Percentiles rank a stretch among this genome's conserved stretches.
Evolutionary conservation across 345 rosid species (phyloP).

Genomic region (Salix purpurea): DNA sequence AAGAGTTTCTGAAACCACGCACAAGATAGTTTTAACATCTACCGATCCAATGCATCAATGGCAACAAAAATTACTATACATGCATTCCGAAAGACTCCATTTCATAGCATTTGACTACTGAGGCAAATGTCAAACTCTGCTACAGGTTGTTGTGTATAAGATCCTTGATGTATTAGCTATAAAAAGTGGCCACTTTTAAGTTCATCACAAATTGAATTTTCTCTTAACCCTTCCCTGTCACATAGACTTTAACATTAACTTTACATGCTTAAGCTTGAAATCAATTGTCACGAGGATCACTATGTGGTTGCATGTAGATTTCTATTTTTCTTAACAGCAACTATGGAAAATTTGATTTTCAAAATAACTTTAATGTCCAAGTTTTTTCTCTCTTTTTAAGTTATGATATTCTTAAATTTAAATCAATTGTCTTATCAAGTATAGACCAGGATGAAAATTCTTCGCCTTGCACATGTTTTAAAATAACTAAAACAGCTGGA

Average conservation of each 20-base stretch:
- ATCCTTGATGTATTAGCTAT: background rate
- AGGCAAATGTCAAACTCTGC: too few relatives aligned
- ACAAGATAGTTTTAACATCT: too few relatives aligned
- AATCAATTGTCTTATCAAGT: too few relatives aligned
- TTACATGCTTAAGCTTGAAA: background rate
- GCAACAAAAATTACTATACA: too few relatives aligned
- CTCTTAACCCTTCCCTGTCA: background rate
- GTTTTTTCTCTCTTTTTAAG: background rate
- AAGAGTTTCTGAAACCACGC: too few relatives aligned
- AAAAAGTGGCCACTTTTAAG: background rate
- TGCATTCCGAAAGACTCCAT: too few relatives aligned
- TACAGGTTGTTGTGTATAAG: background rate
- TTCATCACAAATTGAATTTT: background rate
- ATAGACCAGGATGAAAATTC: too few relatives aligned
- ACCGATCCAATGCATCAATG: too few relatives aligned
- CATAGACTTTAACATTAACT: background rate
- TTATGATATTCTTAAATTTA: too few relatives aligned
- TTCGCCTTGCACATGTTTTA: too few relatives aligned
- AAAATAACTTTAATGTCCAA: background rate
- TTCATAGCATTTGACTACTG: too few relatives aligned
- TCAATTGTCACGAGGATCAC: background rate
- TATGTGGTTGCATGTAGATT: background rate
- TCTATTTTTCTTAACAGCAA: background rate
- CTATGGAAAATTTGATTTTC: background rate
- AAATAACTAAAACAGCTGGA: too few relatives aligned